Base-by-base conservation (phyloP, 1,284 basidiomycete species). In the Kalmanozyma brasiliensis region DNA sequence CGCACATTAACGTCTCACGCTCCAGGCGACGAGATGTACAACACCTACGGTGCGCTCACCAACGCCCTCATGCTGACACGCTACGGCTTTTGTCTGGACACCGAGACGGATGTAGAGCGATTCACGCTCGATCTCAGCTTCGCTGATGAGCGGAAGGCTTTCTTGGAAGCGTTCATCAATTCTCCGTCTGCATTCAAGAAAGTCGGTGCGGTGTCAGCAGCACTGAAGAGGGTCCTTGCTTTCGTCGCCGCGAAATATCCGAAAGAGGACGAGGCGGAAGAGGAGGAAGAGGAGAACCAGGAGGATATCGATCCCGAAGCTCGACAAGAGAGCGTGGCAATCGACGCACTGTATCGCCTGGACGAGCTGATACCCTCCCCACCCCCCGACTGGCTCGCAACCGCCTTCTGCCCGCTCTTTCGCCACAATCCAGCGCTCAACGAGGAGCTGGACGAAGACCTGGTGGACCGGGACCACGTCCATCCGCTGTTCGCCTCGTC, bases 21-120 rank as follows among this genome's bases (percentile, higher is more conserved):
- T 0, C 4, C 42, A 3, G 52, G 49, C 6, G 56, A 63, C 1
- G 75, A 80, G 42, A 44, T 62, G 10, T 72, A 65, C 53, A 81
- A 79, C 62, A 69, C 71, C 11, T 81, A 81, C 52, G 79, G 79
- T 4, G 37, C 59, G 1, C 62, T 81, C 9, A 38, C 67, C 33
- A 80, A 80, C 49, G 55, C 76, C 2, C 53, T 66, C 16, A 59
- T 81, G 5, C 56, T 81, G 0, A 67, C 65, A 4, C 63, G 69
- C 3, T 81, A 81, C 47, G 79, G 79, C 7, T 81, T 81, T 34
- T 61, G 57, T 19, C 55, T 77, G 5, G 76, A 74, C n/a, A 64
- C 55, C 5, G 73, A 73, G 34, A 79, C 78, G 10, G 72, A 68
- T 20, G 48, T 61, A 22, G 78, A 80, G 43, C 65, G 78, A 0